Evolutionary conservation across 306 rosid species (phyloP).

Genomic region (Cicer chorassanicum): DNA sequence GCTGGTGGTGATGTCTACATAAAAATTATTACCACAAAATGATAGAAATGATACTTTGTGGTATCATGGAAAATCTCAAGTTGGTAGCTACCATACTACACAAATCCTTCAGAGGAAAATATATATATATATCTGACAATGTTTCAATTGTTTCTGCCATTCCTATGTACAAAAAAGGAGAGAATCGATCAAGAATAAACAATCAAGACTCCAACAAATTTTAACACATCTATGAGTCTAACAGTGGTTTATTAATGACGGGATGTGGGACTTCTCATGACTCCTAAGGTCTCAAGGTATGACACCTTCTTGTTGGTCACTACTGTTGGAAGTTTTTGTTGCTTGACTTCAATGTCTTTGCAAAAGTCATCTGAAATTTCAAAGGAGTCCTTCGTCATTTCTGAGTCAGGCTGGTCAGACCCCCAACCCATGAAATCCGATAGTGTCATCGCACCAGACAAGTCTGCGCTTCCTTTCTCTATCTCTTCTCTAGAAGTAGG

Average conservation of each 20-base stretch:
- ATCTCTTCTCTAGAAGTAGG: conserved; percentile 53
- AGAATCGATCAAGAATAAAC: conserved; percentile 50
- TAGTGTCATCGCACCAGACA: conserved; percentile 65
- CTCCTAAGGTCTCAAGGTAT: conserved; percentile 81
- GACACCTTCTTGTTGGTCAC: conserved; percentile 69
- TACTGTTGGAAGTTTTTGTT: conserved; percentile 55
- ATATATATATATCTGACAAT: conserved; percentile 39
- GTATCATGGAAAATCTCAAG: conserved; percentile 38
- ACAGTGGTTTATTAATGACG: conserved; percentile 60
- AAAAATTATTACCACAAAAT: conserved; percentile 12
- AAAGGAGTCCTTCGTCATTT: conserved; percentile 51
- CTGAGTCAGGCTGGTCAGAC: conserved; percentile 54
- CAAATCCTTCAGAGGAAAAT: conserved; percentile 40
- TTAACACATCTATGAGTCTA: conserved; percentile 39
- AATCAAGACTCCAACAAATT: conserved; percentile 46
- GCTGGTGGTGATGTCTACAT: conserved; percentile 26
- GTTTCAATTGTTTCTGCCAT: conserved; percentile 52
- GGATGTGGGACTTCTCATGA: conserved; percentile 78
- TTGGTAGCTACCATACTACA: conserved; percentile 48
- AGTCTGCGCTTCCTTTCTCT: conserved; percentile 45
- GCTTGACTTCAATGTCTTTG: conserved; percentile 52
- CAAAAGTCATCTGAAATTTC: conserved; percentile 47
- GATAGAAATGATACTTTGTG: conserved; percentile 20
- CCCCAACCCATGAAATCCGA: conserved; percentile 97
- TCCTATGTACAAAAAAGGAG: conserved; percentile 67